Evolutionary conservation across 2,329 filamentous ascomycete genomes (phyloP).

Genomic region (Microdochium paspali): DNA sequence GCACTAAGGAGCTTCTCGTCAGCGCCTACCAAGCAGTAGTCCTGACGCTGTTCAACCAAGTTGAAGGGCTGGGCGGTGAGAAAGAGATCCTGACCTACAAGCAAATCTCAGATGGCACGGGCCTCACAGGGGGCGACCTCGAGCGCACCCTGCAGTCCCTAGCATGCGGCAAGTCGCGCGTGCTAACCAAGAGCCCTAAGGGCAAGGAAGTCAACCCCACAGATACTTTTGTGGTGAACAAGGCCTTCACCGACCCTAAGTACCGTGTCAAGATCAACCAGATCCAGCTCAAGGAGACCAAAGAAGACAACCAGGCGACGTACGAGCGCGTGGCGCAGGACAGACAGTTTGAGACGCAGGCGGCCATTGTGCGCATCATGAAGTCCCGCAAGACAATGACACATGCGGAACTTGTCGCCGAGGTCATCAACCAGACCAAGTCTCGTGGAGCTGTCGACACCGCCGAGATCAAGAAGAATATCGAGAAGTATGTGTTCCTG

Average conservation of each 20-base stretch:
- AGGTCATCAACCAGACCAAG: slow-evolving; percentile 87
- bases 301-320: slow-evolving; percentile 88
- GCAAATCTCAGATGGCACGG: slow-evolving; percentile 66
- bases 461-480: slow-evolving; percentile 88
- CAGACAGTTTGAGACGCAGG: slow-evolving; percentile 91
- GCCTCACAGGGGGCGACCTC: slow-evolving; percentile 68
- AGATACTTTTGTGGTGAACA: slow-evolving; percentile 81
- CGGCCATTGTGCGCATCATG: slow-evolving; percentile 94
- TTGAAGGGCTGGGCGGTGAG: slow-evolving; percentile 29
- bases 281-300: slow-evolving; percentile 93
- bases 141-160: slow-evolving; percentile 89
- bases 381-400: slow-evolving; percentile 84
- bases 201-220: slow-evolving; percentile 67
- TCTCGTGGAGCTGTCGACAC: slow-evolving; percentile 79
- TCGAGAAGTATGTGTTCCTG: slow-evolving; percentile 64
- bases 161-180: slow-evolving; percentile 80
- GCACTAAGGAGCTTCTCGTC: slow-evolving; percentile 79
- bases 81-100: slow-evolving; percentile 62
- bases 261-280: slow-evolving; percentile 97
- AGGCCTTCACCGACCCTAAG: slow-evolving; percentile 67
- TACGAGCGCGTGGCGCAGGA: slow-evolving; percentile 85
- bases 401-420: slow-evolving; percentile 78
- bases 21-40: slow-evolving; percentile 90
- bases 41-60: slow-evolving; percentile 78
- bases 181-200: slow-evolving; percentile 77